Conservation (phyloP, 345 rosid genomes). For the Geranium brycei region DNA sequence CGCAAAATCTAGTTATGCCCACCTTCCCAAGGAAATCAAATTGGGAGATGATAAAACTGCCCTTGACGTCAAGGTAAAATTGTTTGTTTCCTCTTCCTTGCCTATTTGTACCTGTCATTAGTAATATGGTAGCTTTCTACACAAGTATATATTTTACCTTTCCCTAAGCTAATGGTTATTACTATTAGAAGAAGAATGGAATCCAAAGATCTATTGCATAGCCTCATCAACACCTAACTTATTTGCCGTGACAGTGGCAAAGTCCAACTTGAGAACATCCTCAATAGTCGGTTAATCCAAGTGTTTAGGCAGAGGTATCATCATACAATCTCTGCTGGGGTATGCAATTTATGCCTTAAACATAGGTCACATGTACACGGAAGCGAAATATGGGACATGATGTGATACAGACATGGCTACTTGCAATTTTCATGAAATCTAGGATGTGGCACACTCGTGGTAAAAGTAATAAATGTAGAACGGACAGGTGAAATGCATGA, state of each 20-base stretch:
- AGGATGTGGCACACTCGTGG: too few relatives aligned
- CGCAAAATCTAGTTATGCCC: conserved; percentile 19
- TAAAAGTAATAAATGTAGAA: too few relatives aligned
- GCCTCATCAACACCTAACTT: too few relatives aligned
- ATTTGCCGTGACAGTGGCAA: not conserved
- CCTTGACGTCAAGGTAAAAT: conserved; percentile 46
- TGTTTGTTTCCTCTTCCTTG: not conserved
- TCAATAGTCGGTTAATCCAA: too few relatives aligned
- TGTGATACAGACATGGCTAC: not conserved
- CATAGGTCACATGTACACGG: too few relatives aligned
- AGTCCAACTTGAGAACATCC: too few relatives aligned
- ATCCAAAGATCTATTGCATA: too few relatives aligned
- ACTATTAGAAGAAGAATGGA: not conserved
- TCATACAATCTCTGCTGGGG: too few relatives aligned
- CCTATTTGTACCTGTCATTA: not conserved
- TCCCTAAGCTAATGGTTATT: not conserved
- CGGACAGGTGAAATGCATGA: too few relatives aligned
- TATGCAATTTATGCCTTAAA: too few relatives aligned
- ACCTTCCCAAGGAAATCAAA: conserved; percentile 53
- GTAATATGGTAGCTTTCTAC: not conserved
- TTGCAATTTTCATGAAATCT: not conserved
- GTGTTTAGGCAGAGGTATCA: too few relatives aligned
- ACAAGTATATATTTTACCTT: not conserved
- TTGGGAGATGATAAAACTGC: conserved; percentile 42
- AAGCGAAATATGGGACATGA: too few relatives aligned